Evolutionary conservation across 23 red algal genomes (phyloP).

Genomic region (Gracilaria gracilis): DNA sequence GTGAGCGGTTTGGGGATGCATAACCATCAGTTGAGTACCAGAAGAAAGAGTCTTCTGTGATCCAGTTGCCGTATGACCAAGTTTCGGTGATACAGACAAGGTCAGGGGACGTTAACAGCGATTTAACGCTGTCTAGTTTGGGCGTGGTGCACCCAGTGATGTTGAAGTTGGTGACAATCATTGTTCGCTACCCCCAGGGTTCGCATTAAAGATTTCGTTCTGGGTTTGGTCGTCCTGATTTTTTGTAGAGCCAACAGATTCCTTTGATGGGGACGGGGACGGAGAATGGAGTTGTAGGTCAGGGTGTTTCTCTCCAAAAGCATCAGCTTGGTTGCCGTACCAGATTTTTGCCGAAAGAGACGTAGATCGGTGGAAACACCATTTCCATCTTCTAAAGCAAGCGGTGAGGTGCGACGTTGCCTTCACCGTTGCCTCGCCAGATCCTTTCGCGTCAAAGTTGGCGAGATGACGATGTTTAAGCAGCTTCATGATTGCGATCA

Average conservation of each 20-base stretch:
- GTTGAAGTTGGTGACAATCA: slow-evolving; percentile 6
- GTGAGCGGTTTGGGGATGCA: too few relatives aligned
- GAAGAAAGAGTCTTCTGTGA: too few relatives aligned
- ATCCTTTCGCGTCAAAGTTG: slow-evolving; percentile 4
- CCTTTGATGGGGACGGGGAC: background rate
- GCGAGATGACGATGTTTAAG: background rate
- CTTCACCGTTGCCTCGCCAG: background rate
- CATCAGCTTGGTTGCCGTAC: background rate
- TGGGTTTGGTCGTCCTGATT: background rate
- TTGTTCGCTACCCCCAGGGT: background rate
- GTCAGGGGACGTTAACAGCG: background rate
- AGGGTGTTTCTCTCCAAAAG: background rate
- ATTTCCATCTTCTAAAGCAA: slow-evolving; percentile 14
- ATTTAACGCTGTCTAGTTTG: background rate
- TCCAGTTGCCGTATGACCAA: too few relatives aligned
- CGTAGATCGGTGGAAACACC: background rate
- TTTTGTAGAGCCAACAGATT: background rate
- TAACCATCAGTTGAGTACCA: too few relatives aligned
- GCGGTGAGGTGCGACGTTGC: background rate
- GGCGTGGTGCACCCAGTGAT: background rate
- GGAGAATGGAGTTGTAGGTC: background rate
- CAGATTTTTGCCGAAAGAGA: background rate
- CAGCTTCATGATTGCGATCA: slow-evolving; percentile 28
- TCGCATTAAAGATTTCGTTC: too few relatives aligned
- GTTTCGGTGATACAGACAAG: too few relatives aligned